These are phyloP conservation scores for Podospora pseudocomata DNA, from an alignment of 495 filamentous ascomycete genomes.

Conservation along the genomic window DNA sequence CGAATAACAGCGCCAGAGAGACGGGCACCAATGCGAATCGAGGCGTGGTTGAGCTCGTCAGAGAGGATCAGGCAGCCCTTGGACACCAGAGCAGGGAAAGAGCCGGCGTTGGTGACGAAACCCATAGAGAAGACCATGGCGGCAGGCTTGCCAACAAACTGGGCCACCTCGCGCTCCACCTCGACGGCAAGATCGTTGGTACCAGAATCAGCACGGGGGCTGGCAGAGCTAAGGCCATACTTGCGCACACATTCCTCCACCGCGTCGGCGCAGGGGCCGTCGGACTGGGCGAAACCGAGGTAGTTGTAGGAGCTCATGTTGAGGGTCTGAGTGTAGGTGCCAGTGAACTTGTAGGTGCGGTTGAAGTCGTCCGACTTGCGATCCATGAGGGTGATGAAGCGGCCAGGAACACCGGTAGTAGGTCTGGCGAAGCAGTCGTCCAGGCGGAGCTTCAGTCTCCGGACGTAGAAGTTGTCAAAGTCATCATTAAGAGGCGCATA, in stretches of 20 bases:
- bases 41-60: constrained; percentile 96
- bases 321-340: constrained; percentile 89
- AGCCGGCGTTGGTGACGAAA: constrained; percentile 86
- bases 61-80: constrained; percentile 93
- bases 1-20: constrained; percentile 89
- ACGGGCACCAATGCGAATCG: constrained; percentile 91
- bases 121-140: constrained; percentile 99
- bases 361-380: constrained; percentile 86
- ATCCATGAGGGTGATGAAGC: constrained; percentile 88
- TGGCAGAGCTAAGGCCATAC: constrained; percentile 76
- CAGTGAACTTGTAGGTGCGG: constrained; percentile 77
- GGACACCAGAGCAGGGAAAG: constrained; percentile 84
- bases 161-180: constrained; percentile 82
- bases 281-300: constrained; percentile 95
- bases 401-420: constrained; percentile 86
- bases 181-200: constrained; percentile 84
- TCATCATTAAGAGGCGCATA: constrained; percentile 97
- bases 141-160: constrained; percentile 88
- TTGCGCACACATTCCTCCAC: constrained; percentile 81
- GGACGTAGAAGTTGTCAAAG: constrained; percentile 97
- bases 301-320: constrained; percentile 99
- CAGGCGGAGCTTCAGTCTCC: constrained; percentile 86
- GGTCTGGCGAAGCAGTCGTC: constrained; percentile 95
- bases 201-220: constrained; percentile 77
- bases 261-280: constrained; percentile 92